Evolutionary conservation across 2,329 filamentous ascomycete genomes (phyloP), one percentile per base, ranked within the genome.

Genomic region (Fusarium sororula): DNA sequence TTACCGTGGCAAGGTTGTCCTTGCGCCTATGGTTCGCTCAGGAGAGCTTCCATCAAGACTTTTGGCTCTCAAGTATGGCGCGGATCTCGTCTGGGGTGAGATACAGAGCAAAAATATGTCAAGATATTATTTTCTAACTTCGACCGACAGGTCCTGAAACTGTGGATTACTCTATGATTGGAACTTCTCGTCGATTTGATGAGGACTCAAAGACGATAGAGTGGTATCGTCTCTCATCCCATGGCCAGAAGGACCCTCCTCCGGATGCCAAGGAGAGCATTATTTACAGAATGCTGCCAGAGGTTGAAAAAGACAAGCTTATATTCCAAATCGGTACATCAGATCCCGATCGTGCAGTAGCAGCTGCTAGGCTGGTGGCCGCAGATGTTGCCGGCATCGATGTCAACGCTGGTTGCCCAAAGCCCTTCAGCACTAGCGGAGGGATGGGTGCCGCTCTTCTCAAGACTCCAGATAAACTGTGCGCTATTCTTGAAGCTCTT

Each of bases 21-120:
- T 99, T 73, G 96, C 96, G 70, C 96, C 96, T 45, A 99, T 99
- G 96, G 96, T 98, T 66, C 93, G 96, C 76, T 97, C 94, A n/a
- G 96, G 96, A 80, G 96, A 99, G 86, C 86, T 98, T 69, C 96
- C 96, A 7, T 96, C 94, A 44, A 92, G 96, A 66, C 88, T 99
- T 32, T 85, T 97, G 48, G 94, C 96, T 38, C 90, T 99, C 70
- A 93, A 97, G 80, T 98, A 99, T 82, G 96, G 96, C 75, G 96
- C 96, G 59, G 96, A 99, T 83, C 87, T 99, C 22, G 96, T 99
- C 75, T 99, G 96, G 96, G 96, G 92, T 93, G 82, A 76, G 87
- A 84, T 26, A 15, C 30, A 26, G 5, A 18, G 17, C 10, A 28
- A 28, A 26, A 20, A 45, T 14, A 38, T 7, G 37, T 37, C 28